phyloP scores from a whole-genome alignment of 768 basidiomycete species.

The Lactifluus subvellereus region DNA sequence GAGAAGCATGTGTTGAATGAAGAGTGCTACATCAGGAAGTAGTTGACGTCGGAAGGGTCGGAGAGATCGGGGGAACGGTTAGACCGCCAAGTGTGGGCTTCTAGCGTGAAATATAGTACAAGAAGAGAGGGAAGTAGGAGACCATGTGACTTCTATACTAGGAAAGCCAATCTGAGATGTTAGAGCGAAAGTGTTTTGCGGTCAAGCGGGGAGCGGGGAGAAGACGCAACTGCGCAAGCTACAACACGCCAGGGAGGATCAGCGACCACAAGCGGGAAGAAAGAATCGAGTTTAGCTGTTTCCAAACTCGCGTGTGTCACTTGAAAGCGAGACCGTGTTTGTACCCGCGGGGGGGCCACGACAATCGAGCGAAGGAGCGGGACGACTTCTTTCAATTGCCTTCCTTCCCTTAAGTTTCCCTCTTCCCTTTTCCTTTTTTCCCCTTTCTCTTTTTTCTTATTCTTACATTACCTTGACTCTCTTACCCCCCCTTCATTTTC shows the following conservation, averaged over 20 bases:
- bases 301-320: constrained; percentile 1
- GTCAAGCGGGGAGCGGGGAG: too few relatives aligned
- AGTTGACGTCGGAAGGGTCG: constrained; percentile 22
- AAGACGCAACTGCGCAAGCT: background rate
- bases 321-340: background rate
- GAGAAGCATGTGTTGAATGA: background rate
- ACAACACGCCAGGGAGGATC: constrained; percentile 1
- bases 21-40: background rate
- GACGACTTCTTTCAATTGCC: background rate
- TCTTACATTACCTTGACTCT: background rate
- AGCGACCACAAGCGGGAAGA: constrained; percentile 6
- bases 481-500: background rate
- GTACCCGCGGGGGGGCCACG: constrained; percentile 12
- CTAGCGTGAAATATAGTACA: background rate
- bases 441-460: background rate
- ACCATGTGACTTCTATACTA: constrained; percentile 10
- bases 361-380: constrained; percentile 8
- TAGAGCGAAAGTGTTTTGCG: background rate
- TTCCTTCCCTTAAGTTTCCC: background rate
- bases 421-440: constrained; percentile 12
- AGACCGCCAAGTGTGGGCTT: background rate
- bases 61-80: constrained; percentile 17
- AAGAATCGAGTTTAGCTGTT: constrained; percentile 9
- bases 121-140: background rate
- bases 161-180: constrained; percentile 18